These are phyloP conservation scores for Backusella luteola DNA, from an alignment of 192 early-diverging fungal species.

Conservation along the genomic window DNA sequence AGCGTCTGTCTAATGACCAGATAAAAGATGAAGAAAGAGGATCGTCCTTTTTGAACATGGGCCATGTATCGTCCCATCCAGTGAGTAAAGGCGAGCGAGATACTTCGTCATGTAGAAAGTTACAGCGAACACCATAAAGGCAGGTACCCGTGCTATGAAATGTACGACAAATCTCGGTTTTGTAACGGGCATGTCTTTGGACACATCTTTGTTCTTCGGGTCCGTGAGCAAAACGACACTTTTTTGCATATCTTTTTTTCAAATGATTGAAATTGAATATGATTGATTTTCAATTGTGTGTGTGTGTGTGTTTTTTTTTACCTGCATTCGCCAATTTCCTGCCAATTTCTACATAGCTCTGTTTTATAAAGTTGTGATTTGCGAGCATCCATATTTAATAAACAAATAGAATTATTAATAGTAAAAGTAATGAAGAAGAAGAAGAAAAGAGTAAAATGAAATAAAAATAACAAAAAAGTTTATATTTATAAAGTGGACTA, in stretches of 20 bases:
- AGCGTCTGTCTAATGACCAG: slow-evolving; percentile 7
- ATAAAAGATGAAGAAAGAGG: neutral
- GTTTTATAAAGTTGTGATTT: slow-evolving; percentile 42
- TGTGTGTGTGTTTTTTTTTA: too few species aligned
- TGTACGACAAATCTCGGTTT: slow-evolving; percentile 92
- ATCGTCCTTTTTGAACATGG: neutral
- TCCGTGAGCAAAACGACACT: slow-evolving; percentile 96
- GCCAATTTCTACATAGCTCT: slow-evolving; percentile 49
- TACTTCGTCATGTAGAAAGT: slow-evolving; percentile 79
- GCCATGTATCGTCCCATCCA: neutral
- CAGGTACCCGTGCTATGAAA: slow-evolving; percentile 88
- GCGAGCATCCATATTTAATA: neutral
- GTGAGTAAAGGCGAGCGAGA: neutral
- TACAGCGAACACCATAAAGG: slow-evolving; percentile 93
- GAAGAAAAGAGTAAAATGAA: slow-evolving; percentile 1
- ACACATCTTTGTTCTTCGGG: slow-evolving; percentile 73
- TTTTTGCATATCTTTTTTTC: slow-evolving; percentile 63
- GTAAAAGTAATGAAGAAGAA: neutral
- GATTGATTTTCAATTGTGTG: neutral
- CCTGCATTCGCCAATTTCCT: slow-evolving; percentile 47
- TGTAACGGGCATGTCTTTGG: slow-evolving; percentile 89
- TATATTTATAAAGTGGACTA: neutral
- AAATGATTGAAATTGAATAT: neutral
- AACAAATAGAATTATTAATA: neutral
- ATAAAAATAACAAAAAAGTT: neutral